Conservation (phyloP, 164 flowering plant species). For the Kingdonia uniflora region DNA sequence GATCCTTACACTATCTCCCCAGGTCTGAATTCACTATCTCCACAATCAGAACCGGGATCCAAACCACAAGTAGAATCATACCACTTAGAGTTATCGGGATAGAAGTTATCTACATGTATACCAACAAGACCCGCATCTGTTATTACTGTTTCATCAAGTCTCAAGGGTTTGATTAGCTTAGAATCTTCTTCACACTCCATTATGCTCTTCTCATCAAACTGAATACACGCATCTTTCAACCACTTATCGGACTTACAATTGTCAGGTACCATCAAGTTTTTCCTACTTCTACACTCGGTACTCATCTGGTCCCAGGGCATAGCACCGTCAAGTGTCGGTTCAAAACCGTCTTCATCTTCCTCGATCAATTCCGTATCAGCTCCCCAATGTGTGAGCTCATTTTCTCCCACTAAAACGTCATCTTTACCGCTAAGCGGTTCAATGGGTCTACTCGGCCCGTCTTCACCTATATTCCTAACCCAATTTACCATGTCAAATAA, state of each 20-base stretch:
- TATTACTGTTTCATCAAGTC: constrained; percentile 60
- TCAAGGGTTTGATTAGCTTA: constrained; percentile 70
- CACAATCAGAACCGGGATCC: constrained; percentile 71
- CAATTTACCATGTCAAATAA: constrained; percentile 53
- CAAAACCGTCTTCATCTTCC: constrained; percentile 91
- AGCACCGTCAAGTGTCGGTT: constrained; percentile 58
- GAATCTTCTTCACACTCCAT: constrained; percentile 76
- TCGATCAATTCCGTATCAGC: constrained; percentile 70
- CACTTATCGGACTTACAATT: constrained; percentile 75
- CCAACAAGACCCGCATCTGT: constrained; percentile 73
- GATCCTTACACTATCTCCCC: constrained; percentile 57
- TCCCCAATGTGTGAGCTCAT: constrained; percentile 75
- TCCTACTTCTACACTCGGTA: constrained; percentile 54
- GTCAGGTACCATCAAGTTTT: constrained; percentile 49
- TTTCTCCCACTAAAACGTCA: constrained; percentile 62
- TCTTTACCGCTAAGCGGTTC: constrained; percentile 46
- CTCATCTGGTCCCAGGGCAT: constrained; percentile 77
- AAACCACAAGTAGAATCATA: constrained; percentile 87
- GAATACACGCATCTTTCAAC: constrained; percentile 57
- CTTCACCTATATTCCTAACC: constrained; percentile 58
- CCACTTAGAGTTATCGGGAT: constrained; percentile 89
- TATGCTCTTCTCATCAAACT: constrained; percentile 76
- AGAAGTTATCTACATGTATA: constrained; percentile 83
- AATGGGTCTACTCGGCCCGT: constrained; percentile 31
- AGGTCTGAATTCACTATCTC: constrained; percentile 64